phyloP scores from a whole-genome alignment of 306 rosid species.

The Begonia masoniana region DNA sequence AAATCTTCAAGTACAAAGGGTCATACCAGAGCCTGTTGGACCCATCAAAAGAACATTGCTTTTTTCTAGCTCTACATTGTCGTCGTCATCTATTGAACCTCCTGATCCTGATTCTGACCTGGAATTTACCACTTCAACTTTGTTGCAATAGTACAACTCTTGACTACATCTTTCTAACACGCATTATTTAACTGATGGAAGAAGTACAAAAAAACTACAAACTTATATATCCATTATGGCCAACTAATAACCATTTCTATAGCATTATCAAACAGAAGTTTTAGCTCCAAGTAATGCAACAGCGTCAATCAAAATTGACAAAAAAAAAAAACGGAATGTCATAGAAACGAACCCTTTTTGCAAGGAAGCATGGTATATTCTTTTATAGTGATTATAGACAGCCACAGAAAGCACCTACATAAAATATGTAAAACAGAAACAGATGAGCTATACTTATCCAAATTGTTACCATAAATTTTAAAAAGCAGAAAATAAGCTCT shows the following conservation, averaged over 20 bases:
- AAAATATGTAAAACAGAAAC: conserved; percentile 20
- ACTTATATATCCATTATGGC: too few species aligned
- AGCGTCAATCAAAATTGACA: not conserved
- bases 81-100: conserved; percentile 44
- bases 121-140: conserved; percentile 25
- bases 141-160: not conserved
- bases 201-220: too few species aligned
- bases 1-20: not conserved
- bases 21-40: conserved; percentile 92
- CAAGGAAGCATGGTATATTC: conserved; percentile 64
- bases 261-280: too few species aligned
- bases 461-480: not conserved
- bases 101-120: conserved; percentile 47
- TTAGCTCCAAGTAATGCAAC: not conserved
- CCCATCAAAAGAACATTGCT: conserved; percentile 98
- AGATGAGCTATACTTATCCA: not conserved
- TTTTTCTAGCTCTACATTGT: conserved; percentile 83
- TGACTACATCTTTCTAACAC: too few species aligned
- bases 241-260: too few species aligned
- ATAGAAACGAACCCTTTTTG: conserved; percentile 61
- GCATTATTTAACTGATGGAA: too few species aligned
- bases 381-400: conserved; percentile 91
- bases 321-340: not conserved
- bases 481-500: not conserved
- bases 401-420: conserved; percentile 94